These are phyloP conservation scores for Naganishia randhawae DNA, from an alignment of 768 basidiomycete genomes.

Conservation along the genomic window DNA sequence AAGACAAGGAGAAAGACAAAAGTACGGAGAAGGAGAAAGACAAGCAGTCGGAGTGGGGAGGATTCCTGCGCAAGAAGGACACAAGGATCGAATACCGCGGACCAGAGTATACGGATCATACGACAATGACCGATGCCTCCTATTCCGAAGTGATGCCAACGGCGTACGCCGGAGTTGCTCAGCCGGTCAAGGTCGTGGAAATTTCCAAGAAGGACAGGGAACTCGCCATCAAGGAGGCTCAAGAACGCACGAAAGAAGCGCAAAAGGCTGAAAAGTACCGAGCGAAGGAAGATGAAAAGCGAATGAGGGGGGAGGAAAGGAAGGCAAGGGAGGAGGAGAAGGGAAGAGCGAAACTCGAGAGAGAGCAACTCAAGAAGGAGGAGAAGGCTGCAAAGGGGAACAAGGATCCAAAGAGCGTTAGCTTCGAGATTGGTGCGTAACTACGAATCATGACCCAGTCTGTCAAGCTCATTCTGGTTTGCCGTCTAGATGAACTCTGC, in stretches of 20 bases:
- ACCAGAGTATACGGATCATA: conserved; percentile 10
- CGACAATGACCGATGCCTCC: conserved; percentile 2
- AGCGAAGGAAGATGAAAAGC: conserved; percentile 20
- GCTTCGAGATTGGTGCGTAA: not conserved
- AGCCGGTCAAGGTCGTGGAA: conserved; percentile 24
- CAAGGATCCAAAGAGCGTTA: conserved; percentile 2
- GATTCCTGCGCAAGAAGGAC: conserved; percentile 13
- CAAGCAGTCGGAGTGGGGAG: conserved; percentile 10
- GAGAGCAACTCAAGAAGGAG: conserved; percentile 17
- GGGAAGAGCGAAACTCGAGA: conserved; percentile 2
- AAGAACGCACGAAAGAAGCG: conserved; percentile 25
- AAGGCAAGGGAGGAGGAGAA: conserved; percentile 19
- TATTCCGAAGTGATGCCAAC: conserved; percentile 11
- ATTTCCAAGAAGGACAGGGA: conserved; percentile 25
- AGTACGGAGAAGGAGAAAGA: not conserved
- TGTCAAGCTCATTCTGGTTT: not conserved
- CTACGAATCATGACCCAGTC: not conserved
- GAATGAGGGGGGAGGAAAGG: conserved; percentile 14
- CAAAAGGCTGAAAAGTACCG: conserved; percentile 23
- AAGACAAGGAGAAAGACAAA: conserved; percentile 16
- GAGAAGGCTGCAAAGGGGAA: conserved; percentile 21
- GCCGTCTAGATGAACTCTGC: conserved; percentile 21
- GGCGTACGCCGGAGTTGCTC: conserved; percentile 3
- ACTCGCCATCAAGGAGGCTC: conserved; percentile 14
- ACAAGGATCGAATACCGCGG: conserved; percentile 3